Percentiles rank a stretch among this genome's conserved stretches.
These are phyloP conservation scores for Vigna trinervia DNA, from an alignment of 306 rosid genomes.

Conservation along the genomic window DNA sequence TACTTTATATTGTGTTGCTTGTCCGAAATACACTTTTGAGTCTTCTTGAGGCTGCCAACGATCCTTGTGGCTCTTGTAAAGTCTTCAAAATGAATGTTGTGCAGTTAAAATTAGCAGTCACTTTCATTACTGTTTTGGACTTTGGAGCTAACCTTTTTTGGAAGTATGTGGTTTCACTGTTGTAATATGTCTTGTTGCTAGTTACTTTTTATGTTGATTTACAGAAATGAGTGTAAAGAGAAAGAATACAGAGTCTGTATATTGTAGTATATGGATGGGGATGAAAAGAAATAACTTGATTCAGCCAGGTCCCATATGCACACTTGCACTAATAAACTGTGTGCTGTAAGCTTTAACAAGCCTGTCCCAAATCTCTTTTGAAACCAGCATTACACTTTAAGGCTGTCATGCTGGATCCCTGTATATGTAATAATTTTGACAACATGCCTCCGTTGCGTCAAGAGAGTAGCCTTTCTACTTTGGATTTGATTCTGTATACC, in stretches of 20 bases:
- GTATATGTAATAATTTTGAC: conserved; percentile 9
- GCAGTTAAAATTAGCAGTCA: conserved; percentile 2
- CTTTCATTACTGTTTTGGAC: conserved; percentile 13
- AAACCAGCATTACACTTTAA: background rate
- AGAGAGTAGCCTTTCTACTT: conserved; percentile 13
- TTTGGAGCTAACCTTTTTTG: background rate
- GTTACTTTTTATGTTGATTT: conserved; percentile 18
- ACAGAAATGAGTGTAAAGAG: conserved; percentile 22
- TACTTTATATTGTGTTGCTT: conserved; percentile 20
- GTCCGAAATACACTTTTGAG: conserved; percentile 17
- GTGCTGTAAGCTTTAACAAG: background rate
- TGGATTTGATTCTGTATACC: conserved; percentile 1
- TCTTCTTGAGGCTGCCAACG: conserved; percentile 34
- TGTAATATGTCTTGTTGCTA: conserved; percentile 32
- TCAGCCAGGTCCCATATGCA: background rate
- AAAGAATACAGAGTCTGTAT: conserved; percentile 3
- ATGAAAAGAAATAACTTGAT: background rate
- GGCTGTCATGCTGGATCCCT: background rate
- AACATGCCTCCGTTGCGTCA: background rate
- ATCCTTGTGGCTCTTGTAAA: conserved; percentile 24
- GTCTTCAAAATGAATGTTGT: conserved; percentile 27
- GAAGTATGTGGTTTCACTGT: conserved; percentile 20
- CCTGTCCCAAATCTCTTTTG: background rate
- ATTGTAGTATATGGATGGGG: background rate
- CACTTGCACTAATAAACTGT: background rate